These are phyloP conservation scores for Dothideomycetes sp. DNA, from an alignment of 2,329 filamentous ascomycete species.

Conservation along the genomic window DNA sequence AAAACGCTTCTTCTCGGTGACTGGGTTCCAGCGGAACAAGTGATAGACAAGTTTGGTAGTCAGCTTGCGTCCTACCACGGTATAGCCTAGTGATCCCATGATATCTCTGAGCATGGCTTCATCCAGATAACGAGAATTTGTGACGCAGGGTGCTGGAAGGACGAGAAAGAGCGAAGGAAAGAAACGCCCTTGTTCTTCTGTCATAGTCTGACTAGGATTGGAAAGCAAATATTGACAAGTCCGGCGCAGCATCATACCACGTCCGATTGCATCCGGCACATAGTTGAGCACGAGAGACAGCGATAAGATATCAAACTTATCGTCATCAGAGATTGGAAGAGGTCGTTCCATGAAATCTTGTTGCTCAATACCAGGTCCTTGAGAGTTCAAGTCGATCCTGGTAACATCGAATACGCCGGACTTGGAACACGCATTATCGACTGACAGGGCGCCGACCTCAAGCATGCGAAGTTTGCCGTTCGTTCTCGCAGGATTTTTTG, in stretches of 20 bases:
- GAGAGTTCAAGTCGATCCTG: conserved; percentile 84
- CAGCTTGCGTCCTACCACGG: conserved; percentile 52
- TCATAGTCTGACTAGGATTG: conserved; percentile 6
- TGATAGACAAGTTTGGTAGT: conserved; percentile 82
- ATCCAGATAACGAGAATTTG: conserved; percentile 83
- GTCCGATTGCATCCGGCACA: conserved; percentile 62
- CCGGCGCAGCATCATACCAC: conserved; percentile 77
- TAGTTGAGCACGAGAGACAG: conserved; percentile 91
- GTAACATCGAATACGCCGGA: conserved; percentile 61
- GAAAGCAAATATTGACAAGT: conserved; percentile 58
- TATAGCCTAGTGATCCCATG: conserved; percentile 68
- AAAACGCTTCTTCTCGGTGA: conserved; percentile 31
- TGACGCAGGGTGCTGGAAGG: conserved; percentile 74
- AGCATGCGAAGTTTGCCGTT: conserved; percentile 50
- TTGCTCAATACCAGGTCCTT: conserved; percentile 67
- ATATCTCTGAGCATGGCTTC: conserved; percentile 58
- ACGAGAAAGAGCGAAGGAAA: conserved; percentile 78
- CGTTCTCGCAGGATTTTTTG: conserved; percentile 9
- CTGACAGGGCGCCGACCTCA: conserved; percentile 81
- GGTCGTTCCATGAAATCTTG: conserved; percentile 93
- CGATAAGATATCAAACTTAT: conserved; percentile 80
- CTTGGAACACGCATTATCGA: conserved; percentile 70
- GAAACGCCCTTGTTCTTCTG: conserved; percentile 16
- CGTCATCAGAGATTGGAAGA: conserved; percentile 48
- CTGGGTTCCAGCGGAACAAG: conserved; percentile 52